Evolutionary conservation across 192 early-diverging fungal genomes (phyloP).

Genomic region (Podila minutissima): DNA sequence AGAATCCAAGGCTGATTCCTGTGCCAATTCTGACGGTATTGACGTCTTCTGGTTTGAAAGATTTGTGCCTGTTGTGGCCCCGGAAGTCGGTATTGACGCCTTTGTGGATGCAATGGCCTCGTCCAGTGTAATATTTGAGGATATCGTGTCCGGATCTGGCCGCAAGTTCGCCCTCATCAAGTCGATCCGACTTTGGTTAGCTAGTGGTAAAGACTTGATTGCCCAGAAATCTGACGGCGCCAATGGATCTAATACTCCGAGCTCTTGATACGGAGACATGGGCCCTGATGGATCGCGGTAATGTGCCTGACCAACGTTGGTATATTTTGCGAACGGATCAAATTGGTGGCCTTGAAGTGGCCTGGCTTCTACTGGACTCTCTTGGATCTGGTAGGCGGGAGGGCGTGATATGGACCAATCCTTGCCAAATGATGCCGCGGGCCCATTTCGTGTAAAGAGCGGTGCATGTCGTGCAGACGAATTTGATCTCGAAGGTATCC

Average conservation of each 20-base stretch:
- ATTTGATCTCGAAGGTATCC: neutral
- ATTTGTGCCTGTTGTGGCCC: no score
- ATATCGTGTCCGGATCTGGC: neutral
- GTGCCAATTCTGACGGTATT: no score
- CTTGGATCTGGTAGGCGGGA: constrained; percentile 19
- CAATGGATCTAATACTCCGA: neutral
- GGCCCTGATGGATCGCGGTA: neutral
- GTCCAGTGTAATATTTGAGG: constrained; percentile 10
- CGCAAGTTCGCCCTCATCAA: constrained; percentile 3
- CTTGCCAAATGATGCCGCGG: neutral
- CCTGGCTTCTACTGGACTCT: neutral
- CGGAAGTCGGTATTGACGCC: neutral
- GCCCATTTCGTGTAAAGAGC: constrained; percentile 16
- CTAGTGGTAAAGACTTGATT: constrained; percentile 15
- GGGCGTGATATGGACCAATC: neutral
- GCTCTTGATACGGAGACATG: no score
- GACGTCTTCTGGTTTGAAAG: no score
- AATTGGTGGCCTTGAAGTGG: constrained; percentile 3
- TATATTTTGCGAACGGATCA: constrained; percentile 23
- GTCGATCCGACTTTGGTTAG: neutral
- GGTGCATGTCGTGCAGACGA: constrained; percentile 13
- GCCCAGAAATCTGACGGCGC: constrained; percentile 6
- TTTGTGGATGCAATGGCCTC: neutral
- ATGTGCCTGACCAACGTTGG: neutral
- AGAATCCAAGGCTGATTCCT: no score